Base-by-base conservation (phyloP, 305 asterid species). In the Fraxinus floribunda region DNA sequence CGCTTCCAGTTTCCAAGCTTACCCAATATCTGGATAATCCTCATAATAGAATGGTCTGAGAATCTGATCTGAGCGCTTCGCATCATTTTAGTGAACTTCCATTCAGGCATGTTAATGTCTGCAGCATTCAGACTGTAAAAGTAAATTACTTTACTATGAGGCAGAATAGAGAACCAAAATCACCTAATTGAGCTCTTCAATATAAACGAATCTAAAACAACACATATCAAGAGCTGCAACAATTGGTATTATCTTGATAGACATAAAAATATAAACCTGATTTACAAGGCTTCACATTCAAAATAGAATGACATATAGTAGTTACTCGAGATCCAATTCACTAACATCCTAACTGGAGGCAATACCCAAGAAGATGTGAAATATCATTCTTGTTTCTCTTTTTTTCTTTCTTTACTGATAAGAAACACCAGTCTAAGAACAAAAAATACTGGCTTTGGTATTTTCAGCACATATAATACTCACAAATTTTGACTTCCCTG, bases 41-140 rank as follows among this genome's bases (percentile, higher is more conserved):
- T 95, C 91, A 91, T 73, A 76, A 94, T 88, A 62, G 98, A 94
- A 87, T 94, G 90, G 89, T 94, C 98, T 1, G 98, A 93, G 86
- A 91, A 94, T 90, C 93, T 93, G 80, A 94, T 93, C 80, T 87
- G 88, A 82, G 95, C 98, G 82, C 97, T 91, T 83, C 93, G 91
- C 95, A 95, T 94, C 92, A 89, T 94, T 87, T 92, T 85, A 74
- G 97, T 85, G 91, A 95, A 95, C 92, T 89, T 90, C 99, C 98
- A 95, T 89, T 92, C 99, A 7, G 99, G 99, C 81, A 94, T 94
- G 88, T 91, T 91, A 83, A 95, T 88, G 91, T 93, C 97, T 92
- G 98, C 98, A 91, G 98, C 99, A 91, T 95, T 94, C 86, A 95
- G 87, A 91, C 99, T 95, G 99, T 88, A 88, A 77, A 90, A 95